Base-by-base conservation (phyloP, 2,329 filamentous ascomycete genomes). In the Penicillium sp. region DNA sequence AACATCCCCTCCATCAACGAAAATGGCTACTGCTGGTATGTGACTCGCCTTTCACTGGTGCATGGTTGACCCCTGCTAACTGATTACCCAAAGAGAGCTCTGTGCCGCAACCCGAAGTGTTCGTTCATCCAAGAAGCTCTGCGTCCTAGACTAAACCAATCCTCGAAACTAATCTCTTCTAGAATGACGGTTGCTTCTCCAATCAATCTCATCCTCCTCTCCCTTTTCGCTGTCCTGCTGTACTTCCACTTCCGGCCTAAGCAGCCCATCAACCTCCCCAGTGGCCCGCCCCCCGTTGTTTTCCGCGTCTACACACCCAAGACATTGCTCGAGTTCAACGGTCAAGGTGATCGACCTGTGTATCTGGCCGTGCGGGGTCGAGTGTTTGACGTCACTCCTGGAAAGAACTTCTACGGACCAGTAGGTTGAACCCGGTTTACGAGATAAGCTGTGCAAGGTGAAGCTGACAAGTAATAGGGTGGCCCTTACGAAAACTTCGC, bases 401-500 rank as follows among this genome's bases (percentile, higher is more conserved):
- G 92, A 15, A 79, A 83, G 57, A 89, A 93, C 71, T 96, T 96
- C 66, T 98, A 98, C 68, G 92, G 92, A 3, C 92, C 92, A 13
- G 65, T 68, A 66, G 32, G 52, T 50, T 17, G 15, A 29, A 17
- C 29, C 27, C 9, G 23, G 17, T n/a, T 5, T 4, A 4, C 25
- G 11, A 11, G n/a, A 27, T n/a, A 5, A 27, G n/a, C 10, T 4
- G 10, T 4, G 25, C 6, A 11, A 6, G 25, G 10, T 27, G 6
- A n/a, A n/a, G 18, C 40, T 44, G 32, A 48, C 30, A 11, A 35
- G 14, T 14, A 15, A 41, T 33, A 68, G 65, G 89, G 88, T 9
- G 90, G 90, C 0, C 88, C 90, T 2, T 98, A 98, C 65, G 82
- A 82, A 64, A 96, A 96, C 70, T 98, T 98, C 60, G 92, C 92